These are phyloP conservation scores for Zasmidium angulare DNA, from an alignment of 2,329 filamentous ascomycete genomes.

Conservation along the genomic window DNA sequence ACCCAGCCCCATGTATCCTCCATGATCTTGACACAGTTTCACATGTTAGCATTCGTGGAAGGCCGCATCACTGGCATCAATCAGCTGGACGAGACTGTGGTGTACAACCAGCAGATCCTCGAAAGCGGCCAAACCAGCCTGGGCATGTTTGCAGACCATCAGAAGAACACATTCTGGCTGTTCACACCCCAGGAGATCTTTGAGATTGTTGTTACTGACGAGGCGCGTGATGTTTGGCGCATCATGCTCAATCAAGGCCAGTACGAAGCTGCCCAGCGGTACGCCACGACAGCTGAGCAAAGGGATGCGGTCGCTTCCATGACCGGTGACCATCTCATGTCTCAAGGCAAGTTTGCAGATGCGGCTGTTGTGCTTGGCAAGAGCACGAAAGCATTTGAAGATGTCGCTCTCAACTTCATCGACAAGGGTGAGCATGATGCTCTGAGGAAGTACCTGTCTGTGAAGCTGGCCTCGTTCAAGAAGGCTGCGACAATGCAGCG, in stretches of 20 bases:
- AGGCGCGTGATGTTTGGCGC: constrained; percentile 91
- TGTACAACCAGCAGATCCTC: constrained; percentile 85
- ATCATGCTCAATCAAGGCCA: constrained; percentile 84
- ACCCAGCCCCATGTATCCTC: constrained; percentile 73
- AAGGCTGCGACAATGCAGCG: constrained; percentile 87
- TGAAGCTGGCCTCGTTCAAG: constrained; percentile 78
- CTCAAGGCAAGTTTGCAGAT: constrained; percentile 77
- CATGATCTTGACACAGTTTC: constrained; percentile 88
- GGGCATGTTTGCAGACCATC: constrained; percentile 83
- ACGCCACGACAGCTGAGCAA: constrained; percentile 76
- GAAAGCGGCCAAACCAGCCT: constrained; percentile 75
- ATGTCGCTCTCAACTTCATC: constrained; percentile 87
- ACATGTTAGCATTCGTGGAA: constrained; percentile 80
- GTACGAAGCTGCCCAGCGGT: constrained; percentile 83
- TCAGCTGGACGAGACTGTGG: constrained; percentile 77
- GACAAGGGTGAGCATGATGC: constrained; percentile 89
- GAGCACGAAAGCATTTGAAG: constrained; percentile 95
- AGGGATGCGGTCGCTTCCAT: constrained; percentile 89
- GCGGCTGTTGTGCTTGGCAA: constrained; percentile 89
- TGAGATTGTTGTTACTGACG: constrained; percentile 86
- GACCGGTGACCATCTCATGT: constrained; percentile 83
- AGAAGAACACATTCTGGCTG: constrained; percentile 97
- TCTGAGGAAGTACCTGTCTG: constrained; percentile 81
- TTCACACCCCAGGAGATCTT: constrained; percentile 90
- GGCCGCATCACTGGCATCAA: constrained; percentile 82